Percentiles rank a stretch among this genome's conserved stretches.
Evolutionary conservation across 2,329 filamentous ascomycete species (phyloP).

Genomic region (Pseudocercospora musae): DNA sequence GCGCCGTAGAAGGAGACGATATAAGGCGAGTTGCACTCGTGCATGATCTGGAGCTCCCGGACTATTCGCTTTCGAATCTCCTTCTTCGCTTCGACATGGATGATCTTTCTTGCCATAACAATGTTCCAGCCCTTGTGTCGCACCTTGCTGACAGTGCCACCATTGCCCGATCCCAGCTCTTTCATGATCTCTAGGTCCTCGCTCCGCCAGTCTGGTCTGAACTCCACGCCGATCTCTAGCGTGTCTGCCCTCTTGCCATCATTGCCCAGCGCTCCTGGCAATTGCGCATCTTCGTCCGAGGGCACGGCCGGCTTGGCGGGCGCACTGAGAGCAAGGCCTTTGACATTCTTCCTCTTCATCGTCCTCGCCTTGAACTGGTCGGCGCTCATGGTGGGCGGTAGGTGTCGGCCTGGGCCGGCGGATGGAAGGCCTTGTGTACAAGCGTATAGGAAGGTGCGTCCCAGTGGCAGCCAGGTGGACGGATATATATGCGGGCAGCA

Average conservation of each 20-base stretch:
- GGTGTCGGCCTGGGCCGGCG: slow-evolving; percentile 17
- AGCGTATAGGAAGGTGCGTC: background rate
- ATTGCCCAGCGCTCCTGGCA: slow-evolving; percentile 58
- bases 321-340: slow-evolving; percentile 84
- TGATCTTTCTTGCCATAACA: slow-evolving; percentile 98
- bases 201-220: slow-evolving; percentile 85
- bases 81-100: slow-evolving; percentile 96
- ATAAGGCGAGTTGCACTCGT: slow-evolving; percentile 93
- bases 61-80: slow-evolving; percentile 96
- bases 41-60: slow-evolving; percentile 95
- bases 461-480: background rate
- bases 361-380: slow-evolving; percentile 65
- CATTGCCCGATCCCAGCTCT: slow-evolving; percentile 93
- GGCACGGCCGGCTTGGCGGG: slow-evolving; percentile 68
- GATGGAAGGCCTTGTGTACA: slow-evolving; percentile 1
- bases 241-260: slow-evolving; percentile 60
- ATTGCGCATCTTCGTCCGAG: slow-evolving; percentile 66
- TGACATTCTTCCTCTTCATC: slow-evolving; percentile 99
- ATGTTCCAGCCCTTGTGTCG: slow-evolving; percentile 92
- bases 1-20: slow-evolving; percentile 98
- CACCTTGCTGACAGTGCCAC: slow-evolving; percentile 97
- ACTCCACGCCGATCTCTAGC: slow-evolving; percentile 95
- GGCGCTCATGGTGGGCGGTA: slow-evolving; percentile 44
- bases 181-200: slow-evolving; percentile 92
- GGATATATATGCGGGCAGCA: background rate